phyloP scores from a whole-genome alignment of 495 filamentous ascomycete species.

The Niebla homalea region DNA sequence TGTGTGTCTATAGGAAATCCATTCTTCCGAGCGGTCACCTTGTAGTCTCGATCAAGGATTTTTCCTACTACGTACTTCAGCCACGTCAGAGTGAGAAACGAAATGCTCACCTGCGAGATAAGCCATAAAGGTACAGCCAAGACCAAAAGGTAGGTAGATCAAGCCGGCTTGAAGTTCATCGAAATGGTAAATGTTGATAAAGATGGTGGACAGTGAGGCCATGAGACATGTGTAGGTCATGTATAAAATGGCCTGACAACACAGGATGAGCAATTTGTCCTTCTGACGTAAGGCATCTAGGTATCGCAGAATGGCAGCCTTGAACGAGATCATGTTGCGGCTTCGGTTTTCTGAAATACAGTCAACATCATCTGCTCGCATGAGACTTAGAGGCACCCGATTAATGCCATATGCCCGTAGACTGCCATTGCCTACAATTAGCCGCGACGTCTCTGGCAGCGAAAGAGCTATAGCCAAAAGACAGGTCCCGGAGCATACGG shows the following conservation, averaged over 20 bases:
- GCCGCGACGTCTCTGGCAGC: conserved; percentile 32
- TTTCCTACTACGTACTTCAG: too few relatives aligned
- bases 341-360: too few relatives aligned
- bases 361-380: neutral
- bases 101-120: conserved; percentile 15
- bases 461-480: conserved; percentile 21
- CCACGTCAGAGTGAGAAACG: too few relatives aligned
- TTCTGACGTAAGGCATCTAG: conserved; percentile 9
- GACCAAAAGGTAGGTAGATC: conserved; percentile 24
- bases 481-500: conserved; percentile 35
- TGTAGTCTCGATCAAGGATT: conserved; percentile 23
- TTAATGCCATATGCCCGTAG: neutral
- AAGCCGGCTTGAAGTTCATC: conserved; percentile 21
- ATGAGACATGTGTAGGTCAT: conserved; percentile 14
- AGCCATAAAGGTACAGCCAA: conserved; percentile 10
- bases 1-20: conserved; percentile 36
- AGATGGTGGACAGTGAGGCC: conserved; percentile 14
- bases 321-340: too few relatives aligned
- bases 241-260: conserved; percentile 14
- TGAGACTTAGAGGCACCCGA: neutral
- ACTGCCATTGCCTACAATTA: conserved; percentile 31
- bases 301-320: too few relatives aligned
- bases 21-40: conserved; percentile 16
- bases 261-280: conserved; percentile 14
- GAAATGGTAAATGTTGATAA: conserved; percentile 18